phyloP scores from a whole-genome alignment of 1,139 yeast species.

The Nematodospora anomalae region DNA sequence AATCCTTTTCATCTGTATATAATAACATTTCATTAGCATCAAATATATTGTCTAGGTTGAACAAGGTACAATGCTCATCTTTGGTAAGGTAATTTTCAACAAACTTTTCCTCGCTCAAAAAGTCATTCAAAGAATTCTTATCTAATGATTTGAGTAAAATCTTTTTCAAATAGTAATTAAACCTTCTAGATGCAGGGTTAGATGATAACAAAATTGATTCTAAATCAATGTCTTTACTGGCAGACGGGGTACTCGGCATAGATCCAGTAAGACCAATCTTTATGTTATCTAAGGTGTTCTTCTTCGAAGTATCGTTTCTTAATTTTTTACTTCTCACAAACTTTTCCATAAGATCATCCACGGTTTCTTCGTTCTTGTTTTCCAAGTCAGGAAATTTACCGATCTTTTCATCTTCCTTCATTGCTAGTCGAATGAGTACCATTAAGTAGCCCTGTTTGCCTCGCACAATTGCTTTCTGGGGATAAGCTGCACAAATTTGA shows the following conservation, averaged over 20 bases:
- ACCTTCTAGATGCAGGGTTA: constrained; percentile 34
- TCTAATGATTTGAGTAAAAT: constrained; percentile 28
- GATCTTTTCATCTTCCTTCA: constrained; percentile 71
- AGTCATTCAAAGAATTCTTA: constrained; percentile 20
- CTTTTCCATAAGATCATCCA: constrained; percentile 14
- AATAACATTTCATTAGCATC: constrained; percentile 16
- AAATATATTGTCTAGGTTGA: constrained; percentile 33
- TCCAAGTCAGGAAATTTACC: constrained; percentile 57
- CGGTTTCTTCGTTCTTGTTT: constrained; percentile 1
- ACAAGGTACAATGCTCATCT: constrained; percentile 25
- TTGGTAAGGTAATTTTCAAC: constrained; percentile 27
- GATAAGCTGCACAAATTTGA: constrained; percentile 53
- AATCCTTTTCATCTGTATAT: constrained; percentile 6
- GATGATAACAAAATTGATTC: constrained; percentile 23
- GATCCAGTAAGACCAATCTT: constrained; percentile 11
- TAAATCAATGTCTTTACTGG: constrained; percentile 6
- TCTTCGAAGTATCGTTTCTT: constrained; percentile 9
- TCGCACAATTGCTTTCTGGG: constrained; percentile 38
- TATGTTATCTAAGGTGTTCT: constrained; percentile 8
- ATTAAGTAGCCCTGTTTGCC: constrained; percentile 29
- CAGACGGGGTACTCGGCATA: constrained; percentile 10
- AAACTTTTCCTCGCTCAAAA: constrained; percentile 26
- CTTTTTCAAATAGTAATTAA: constrained; percentile 26
- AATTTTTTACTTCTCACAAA: constrained; percentile 13
- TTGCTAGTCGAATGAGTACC: constrained; percentile 59